phyloP scores from a whole-genome alignment of 192 early-diverging fungal species.

The Obelidium mucronatum region DNA sequence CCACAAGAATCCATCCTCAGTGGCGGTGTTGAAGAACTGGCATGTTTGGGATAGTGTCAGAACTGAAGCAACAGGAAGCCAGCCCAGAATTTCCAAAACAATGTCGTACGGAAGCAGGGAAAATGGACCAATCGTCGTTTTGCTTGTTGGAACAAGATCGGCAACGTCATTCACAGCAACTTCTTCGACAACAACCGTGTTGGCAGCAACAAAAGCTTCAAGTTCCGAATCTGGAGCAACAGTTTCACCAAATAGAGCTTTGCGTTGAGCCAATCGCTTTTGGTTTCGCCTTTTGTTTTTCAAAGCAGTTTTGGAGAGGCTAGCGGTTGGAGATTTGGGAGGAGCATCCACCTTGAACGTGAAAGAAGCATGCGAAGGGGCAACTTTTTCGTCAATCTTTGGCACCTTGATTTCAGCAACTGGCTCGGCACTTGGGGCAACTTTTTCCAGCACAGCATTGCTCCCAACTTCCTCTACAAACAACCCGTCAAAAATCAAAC shows the following conservation, averaged over 20 bases:
- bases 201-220: not conserved
- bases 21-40: conserved; percentile 20
- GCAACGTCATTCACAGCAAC: not conserved
- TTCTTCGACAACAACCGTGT: not conserved
- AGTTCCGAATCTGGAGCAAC: not conserved
- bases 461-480: too few relatives aligned
- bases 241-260: not conserved
- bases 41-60: conserved; percentile 5
- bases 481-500: too few relatives aligned
- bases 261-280: not conserved
- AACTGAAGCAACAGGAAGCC: conserved; percentile 24
- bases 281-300: conserved; percentile 18
- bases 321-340: not conserved
- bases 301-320: conserved; percentile 12
- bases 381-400: not conserved
- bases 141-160: not conserved
- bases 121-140: conserved; percentile 5
- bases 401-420: not conserved
- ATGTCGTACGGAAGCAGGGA: conserved; percentile 18
- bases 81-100: conserved; percentile 17
- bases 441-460: too few relatives aligned
- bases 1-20: conserved; percentile 32
- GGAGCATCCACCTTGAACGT: not conserved
- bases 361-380: too few relatives aligned
- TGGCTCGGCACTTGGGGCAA: not conserved